Percentiles rank a stretch among this genome's conserved stretches.
Evolutionary conservation across 805 yeast genomes (phyloP).

Genomic region (Nakazawaea peltata): DNA sequence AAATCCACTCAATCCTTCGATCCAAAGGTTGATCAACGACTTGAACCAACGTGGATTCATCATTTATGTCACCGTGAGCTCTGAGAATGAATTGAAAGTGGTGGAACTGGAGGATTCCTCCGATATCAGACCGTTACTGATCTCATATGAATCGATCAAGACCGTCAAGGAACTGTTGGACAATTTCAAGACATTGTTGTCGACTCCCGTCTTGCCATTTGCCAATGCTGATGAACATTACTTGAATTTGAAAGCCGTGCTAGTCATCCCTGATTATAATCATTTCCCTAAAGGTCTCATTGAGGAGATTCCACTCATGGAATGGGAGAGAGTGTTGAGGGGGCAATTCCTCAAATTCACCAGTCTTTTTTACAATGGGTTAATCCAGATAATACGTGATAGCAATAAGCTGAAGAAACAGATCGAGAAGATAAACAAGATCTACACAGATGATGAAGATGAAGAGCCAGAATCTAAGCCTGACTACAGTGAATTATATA

Average conservation of each 20-base stretch:
- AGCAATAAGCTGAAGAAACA: conserved; percentile 18
- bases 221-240: conserved; percentile 48
- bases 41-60: conserved; percentile 75
- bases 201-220: conserved; percentile 50
- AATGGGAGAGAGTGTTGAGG: conserved; percentile 18
- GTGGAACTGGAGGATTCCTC: conserved; percentile 53
- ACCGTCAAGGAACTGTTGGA: conserved; percentile 39
- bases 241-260: conserved; percentile 53
- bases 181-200: conserved; percentile 40
- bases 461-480: background rate
- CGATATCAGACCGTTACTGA: conserved; percentile 60
- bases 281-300: conserved; percentile 23
- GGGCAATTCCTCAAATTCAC: conserved; percentile 18
- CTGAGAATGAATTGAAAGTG: conserved; percentile 46
- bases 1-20: conserved; percentile 67
- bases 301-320: conserved; percentile 20
- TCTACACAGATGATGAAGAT: conserved; percentile 6
- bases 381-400: conserved; percentile 19
- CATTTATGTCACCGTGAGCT: conserved; percentile 67
- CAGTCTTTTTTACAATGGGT: conserved; percentile 20
- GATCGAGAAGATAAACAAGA: conserved; percentile 16
- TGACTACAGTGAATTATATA: too few species aligned
- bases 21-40: conserved; percentile 63
- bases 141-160: conserved; percentile 35
- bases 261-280: conserved; percentile 56